Conservation (phyloP, 148 eudicot genomes). For the Chenopodium album region DNA sequence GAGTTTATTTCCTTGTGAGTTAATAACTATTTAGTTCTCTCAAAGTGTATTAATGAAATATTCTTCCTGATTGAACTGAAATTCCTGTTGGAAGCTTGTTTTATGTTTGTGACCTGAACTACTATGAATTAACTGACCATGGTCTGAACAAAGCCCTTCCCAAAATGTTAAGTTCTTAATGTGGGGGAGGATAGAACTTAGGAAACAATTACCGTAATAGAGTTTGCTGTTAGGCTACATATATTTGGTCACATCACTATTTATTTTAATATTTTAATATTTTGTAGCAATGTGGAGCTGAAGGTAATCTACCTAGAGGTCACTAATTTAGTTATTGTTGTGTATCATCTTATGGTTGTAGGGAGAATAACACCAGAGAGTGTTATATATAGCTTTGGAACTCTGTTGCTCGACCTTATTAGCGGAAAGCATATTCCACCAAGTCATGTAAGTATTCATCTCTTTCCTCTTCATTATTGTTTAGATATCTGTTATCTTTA, state of each 20-base stretch:
- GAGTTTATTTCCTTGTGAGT: too few species aligned
- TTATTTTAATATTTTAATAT: too few species aligned
- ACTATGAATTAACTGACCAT: too few species aligned
- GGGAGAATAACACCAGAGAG: constrained; percentile 71
- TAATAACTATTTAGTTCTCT: too few species aligned
- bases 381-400: constrained; percentile 68
- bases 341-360: constrained; percentile 20
- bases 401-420: constrained; percentile 65
- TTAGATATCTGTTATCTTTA: too few species aligned
- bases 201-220: background rate
- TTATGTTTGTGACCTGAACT: too few species aligned
- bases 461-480: background rate
- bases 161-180: background rate
- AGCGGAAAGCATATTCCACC: constrained; percentile 82
- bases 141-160: too few species aligned
- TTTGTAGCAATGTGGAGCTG: background rate
- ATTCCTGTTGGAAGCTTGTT: background rate
- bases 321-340: constrained; percentile 1
- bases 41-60: too few species aligned
- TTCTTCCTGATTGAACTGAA: too few species aligned
- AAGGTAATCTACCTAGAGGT: background rate
- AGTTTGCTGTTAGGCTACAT: background rate
- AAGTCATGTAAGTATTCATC: constrained; percentile 48
- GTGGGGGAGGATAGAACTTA: background rate
- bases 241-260: too few species aligned